Evolutionary conservation across 768 basidiomycete species (phyloP).

Genomic region (Mycena rebaudengoi): DNA sequence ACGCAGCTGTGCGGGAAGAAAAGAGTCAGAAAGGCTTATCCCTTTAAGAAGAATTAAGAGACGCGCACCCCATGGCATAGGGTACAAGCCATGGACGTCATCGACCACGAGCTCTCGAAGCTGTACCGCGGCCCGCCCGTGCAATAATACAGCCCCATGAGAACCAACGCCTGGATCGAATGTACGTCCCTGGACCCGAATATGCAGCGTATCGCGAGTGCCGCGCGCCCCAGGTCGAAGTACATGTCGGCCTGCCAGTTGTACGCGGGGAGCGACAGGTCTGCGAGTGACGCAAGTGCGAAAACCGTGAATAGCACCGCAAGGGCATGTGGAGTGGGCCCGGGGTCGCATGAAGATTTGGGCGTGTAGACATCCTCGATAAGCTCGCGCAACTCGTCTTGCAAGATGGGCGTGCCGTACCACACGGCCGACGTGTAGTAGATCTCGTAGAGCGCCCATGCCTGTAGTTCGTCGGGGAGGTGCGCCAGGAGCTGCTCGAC

Average conservation of each 20-base stretch:
- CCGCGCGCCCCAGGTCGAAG: conserved; percentile 20
- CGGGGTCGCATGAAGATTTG: neutral
- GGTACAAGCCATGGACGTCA: conserved; percentile 39
- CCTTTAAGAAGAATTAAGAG: neutral
- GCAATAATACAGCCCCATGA: conserved; percentile 21
- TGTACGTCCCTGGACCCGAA: conserved; percentile 12
- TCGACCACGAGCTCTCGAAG: conserved; percentile 43
- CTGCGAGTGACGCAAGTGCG: conserved; percentile 40
- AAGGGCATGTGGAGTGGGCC: neutral
- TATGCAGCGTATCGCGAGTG: conserved; percentile 18
- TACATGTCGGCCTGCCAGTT: conserved; percentile 28
- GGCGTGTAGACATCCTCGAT: neutral
- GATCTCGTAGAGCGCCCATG: conserved; percentile 8
- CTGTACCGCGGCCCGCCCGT: conserved; percentile 29
- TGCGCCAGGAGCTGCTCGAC: neutral
- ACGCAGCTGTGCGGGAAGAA: neutral
- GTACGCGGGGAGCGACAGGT: conserved; percentile 44
- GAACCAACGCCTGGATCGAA: conserved; percentile 28
- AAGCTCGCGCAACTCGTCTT: conserved; percentile 10
- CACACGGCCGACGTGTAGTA: neutral
- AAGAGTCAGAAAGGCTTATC: neutral
- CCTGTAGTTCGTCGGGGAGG: conserved; percentile 5
- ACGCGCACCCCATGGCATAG: conserved; percentile 18
- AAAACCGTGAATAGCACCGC: neutral
- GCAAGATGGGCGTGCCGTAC: conserved; percentile 7